Conservation (phyloP, 371 early-diverging fungal genomes). For the Mucor plumbeus region DNA sequence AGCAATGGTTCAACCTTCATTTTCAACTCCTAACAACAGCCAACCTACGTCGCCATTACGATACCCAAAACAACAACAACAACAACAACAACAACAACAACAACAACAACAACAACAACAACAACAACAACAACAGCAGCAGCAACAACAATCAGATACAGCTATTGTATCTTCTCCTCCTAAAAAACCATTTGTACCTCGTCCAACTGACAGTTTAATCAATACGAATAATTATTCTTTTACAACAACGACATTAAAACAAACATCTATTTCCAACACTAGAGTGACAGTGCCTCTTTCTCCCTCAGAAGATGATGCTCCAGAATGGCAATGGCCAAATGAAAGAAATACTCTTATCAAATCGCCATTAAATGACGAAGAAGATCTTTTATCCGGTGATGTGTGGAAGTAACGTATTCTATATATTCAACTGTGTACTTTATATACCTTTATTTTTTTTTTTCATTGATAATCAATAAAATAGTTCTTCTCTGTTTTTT, state of each 20-base stretch:
- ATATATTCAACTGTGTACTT: neutral
- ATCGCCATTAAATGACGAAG: neutral
- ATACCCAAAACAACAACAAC: constrained; percentile 2
- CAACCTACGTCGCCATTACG: neutral
- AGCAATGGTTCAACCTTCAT: constrained; percentile 2
- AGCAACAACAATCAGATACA: neutral
- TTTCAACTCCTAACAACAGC: constrained; percentile 13
- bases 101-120: neutral
- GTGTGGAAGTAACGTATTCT: constrained; percentile 22
- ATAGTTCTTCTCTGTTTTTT: too few species aligned
- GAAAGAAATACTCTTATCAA: neutral
- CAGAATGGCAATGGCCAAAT: constrained; percentile 24
- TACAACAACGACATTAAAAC: neutral
- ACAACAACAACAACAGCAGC: too few species aligned
- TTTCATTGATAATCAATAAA: neutral
- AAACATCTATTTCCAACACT: neutral
- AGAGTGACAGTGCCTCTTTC: neutral
- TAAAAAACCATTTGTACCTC: neutral
- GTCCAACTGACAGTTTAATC: neutral
- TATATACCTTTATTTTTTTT: neutral
- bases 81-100: too few species aligned
- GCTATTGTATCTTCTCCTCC: neutral
- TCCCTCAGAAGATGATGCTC: constrained; percentile 11
- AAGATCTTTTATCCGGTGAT: constrained; percentile 19
- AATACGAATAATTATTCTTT: neutral